These are phyloP conservation scores for Purshia tridentata DNA, from an alignment of 306 rosid genomes.

Conservation along the genomic window DNA sequence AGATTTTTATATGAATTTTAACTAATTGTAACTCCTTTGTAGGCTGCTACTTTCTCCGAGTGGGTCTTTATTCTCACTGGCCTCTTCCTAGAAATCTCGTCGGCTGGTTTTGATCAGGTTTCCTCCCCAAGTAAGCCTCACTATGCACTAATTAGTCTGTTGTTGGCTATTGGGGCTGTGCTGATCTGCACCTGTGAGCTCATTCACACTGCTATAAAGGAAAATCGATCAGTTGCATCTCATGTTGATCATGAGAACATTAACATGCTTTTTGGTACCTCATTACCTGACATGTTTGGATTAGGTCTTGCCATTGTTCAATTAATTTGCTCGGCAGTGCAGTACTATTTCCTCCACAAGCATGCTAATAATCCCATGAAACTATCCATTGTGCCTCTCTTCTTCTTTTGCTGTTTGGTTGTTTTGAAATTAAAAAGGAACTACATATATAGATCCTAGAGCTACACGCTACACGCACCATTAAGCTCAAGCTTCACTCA, in stretches of 20 bases:
- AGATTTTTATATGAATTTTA: not conserved
- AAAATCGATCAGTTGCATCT: not conserved
- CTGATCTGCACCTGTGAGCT: not conserved
- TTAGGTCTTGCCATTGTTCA: not conserved
- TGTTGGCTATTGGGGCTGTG: not conserved
- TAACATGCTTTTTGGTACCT: not conserved
- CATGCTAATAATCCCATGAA: not conserved
- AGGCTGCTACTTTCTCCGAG: not conserved
- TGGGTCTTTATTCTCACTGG: not conserved
- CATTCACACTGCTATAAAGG: not conserved
- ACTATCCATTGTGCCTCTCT: not conserved
- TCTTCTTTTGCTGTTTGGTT: not conserved
- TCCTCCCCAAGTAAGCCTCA: not conserved
- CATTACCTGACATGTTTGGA: constrained; percentile 11
- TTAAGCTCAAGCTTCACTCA: no score
- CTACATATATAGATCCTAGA: no score
- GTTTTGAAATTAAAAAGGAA: not conserved
- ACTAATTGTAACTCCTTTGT: not conserved
- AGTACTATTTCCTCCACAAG: not conserved
- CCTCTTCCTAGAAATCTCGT: not conserved
- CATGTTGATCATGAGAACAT: no score
- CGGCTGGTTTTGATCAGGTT: not conserved
- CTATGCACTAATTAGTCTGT: not conserved
- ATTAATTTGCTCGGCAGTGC: not conserved
- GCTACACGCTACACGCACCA: no score